Base-by-base conservation (phyloP, 768 basidiomycete genomes). In the Auricularia sp. region DNA sequence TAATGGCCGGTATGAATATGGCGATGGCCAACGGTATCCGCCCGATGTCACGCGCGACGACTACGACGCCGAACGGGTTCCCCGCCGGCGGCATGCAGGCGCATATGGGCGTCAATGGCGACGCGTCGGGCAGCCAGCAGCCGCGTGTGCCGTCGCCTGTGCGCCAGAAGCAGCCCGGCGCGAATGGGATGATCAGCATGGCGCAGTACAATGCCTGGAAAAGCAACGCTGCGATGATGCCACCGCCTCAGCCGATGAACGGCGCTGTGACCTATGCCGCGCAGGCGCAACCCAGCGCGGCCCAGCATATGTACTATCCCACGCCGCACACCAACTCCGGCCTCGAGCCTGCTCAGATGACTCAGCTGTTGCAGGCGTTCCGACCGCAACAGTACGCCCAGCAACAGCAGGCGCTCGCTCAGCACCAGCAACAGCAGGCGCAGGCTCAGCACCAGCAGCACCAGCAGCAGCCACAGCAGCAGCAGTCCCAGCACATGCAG, bases 341-440 rank as follows among this genome's bases (percentile, higher is more conserved):
- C 6, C 56, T 59, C 56, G 56, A 59, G 7, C 7, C 56, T 21
- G 24, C 21, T 6, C 56, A 59, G 56, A 59, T 59, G 56, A 14
- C 6, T 1, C 56, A 59, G 56, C 24, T 39, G 37, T 35, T 35
- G 54, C 29, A 29, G n/a, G 37, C 35, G 6, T 21, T 35, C 56
- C 39, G 39, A 1, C 39, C 65, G 10, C 39, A 70, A 58, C 69
- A 70, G 39, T 75, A 75, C 44, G 73, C 75, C 42, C 72, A 73
- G 70, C 68, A 74, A 54, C 62, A 64, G 51, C 72, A 72, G 10
- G 71, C 73, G 56, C 74, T 71, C 56, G 68, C 69, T 11, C 74
- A 68, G 44, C 72, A 70, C 63, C 39, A 39, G 74, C 75, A 76
- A 58, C 77, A 77, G 67, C 74, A 78, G 65, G 54, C 61, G 56